A percentile compares a stretch with the other conserved stretches of the same genome.
Conservation (phyloP, 1,139 yeast genomes). For the Hansenula sp. region DNA sequence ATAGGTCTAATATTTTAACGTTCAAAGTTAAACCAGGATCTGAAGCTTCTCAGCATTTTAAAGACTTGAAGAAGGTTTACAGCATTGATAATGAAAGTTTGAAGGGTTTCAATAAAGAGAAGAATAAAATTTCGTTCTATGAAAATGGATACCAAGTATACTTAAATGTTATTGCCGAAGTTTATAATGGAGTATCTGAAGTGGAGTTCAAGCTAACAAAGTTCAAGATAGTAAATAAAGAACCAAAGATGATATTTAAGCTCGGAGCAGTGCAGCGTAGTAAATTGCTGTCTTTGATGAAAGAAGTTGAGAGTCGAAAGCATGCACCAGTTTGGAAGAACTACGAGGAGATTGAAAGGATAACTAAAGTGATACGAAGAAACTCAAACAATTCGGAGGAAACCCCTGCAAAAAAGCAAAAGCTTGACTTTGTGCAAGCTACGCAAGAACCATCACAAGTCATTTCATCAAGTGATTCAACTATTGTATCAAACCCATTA, state of each 20-base stretch:
- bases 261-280: slow-evolving; percentile 2
- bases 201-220: slow-evolving; percentile 3
- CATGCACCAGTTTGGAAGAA: neutral
- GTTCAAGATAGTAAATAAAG: slow-evolving; percentile 7
- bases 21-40: neutral
- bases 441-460: neutral
- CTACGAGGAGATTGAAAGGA: neutral
- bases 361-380: neutral
- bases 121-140: neutral
- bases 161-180: slow-evolving; percentile 3
- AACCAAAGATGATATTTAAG: slow-evolving; percentile 4
- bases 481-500: neutral
- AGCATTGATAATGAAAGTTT: neutral
- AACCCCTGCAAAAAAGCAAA: neutral
- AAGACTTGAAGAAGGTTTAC: neutral
- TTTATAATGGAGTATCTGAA: slow-evolving; percentile 4
- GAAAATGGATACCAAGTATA: slow-evolving; percentile 3
- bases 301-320: slow-evolving; percentile 1
- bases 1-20: neutral
- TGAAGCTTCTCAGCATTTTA: neutral
- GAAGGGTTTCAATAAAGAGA: neutral
- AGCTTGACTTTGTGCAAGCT: neutral
- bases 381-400: neutral
- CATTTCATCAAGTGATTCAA: neutral
- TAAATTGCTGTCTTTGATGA: slow-evolving; percentile 6